Base-by-base conservation (phyloP, 495 filamentous ascomycete species). In the Pseudotulostoma volvatum region DNA sequence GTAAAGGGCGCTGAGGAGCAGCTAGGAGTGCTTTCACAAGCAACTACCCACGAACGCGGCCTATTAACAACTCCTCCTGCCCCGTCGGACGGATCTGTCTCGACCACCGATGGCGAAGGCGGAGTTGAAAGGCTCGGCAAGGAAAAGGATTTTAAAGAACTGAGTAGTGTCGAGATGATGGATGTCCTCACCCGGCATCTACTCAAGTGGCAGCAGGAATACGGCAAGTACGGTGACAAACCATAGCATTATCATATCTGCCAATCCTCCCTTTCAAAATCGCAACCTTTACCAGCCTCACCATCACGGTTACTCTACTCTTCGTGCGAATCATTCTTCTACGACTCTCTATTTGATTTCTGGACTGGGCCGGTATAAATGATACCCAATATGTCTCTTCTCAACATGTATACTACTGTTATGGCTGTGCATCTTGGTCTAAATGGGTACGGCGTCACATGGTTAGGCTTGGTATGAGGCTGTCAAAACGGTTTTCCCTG, bases 141-240 rank as follows among this genome's bases (percentile, higher is more conserved):
- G 31, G 64, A 60, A 32, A 69, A 61, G 33, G 63, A 78, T 2
- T 86, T 84, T 53, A 76, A 72, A 39, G 73, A 77, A 17, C 47
- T 84, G 35, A 74, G 63, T 40, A 80, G 76, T 51, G 54, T 81
- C 36, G 79, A 83, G 50, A 86, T 84, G 80, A 86, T 84, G 80
- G 80, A 84, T 53, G 70, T 71, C 45, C 59, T 86, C 52, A 84
- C 78, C 20, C 71, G 77, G 38, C 68, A 81, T 50, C 53, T 86
- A 43, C 68, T 86, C 42, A 79, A 81, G 47, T 86, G 81, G 81
- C 81, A 86, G 57, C 73, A 77, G 39, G 61, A 68, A 48, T 70
- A 62, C 49, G 68, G 68, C 36, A 70, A 70, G 47, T 64, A 62
- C 37, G 67, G 67, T 7, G 68, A 72, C 37, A 61, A 64, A 46